These are phyloP conservation scores for Chalciporus sphaerocephalus DNA, from an alignment of 768 basidiomycete species.

Conservation along the genomic window DNA sequence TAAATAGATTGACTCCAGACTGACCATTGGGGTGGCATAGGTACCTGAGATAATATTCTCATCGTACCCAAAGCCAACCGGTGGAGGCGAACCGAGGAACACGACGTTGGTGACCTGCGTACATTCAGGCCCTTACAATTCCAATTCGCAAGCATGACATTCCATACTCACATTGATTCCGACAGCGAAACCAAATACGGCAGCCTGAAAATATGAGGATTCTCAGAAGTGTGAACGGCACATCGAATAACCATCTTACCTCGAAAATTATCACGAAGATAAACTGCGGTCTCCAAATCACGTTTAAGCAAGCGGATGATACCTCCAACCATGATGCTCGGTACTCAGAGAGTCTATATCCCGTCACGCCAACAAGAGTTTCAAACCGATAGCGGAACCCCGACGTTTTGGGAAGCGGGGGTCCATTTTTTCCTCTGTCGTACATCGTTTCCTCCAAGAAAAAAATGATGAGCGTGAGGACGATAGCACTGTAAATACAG, in stretches of 20 bases:
- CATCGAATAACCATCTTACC: constrained; percentile 14
- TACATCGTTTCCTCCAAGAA: constrained; percentile 52
- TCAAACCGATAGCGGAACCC: constrained; percentile 41
- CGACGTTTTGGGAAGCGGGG: constrained; percentile 23
- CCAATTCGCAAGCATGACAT: neutral
- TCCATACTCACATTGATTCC: constrained; percentile 38
- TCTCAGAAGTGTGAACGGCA: neutral
- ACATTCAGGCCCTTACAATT: too few species aligned
- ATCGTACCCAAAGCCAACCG: constrained; percentile 45
- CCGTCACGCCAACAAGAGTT: constrained; percentile 48
- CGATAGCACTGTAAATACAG: constrained; percentile 43
- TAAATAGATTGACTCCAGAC: constrained; percentile 1
- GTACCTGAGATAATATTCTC: constrained; percentile 39
- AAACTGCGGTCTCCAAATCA: constrained; percentile 51
- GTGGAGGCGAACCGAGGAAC: constrained; percentile 45
- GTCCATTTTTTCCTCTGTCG: constrained; percentile 40
- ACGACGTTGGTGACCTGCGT: constrained; percentile 53
- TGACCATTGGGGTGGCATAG: constrained; percentile 43
- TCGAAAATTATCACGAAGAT: constrained; percentile 38
- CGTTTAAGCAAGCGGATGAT: constrained; percentile 31
- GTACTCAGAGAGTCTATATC: constrained; percentile 41
- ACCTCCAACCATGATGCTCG: constrained; percentile 39
- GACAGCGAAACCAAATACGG: constrained; percentile 47
- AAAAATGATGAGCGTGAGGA: constrained; percentile 42
- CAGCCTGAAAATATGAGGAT: constrained; percentile 24